A percentile compares a stretch with the other conserved stretches of the same genome.
Conservation (phyloP, 768 basidiomycete species). For the Lentinula guzmanii region DNA sequence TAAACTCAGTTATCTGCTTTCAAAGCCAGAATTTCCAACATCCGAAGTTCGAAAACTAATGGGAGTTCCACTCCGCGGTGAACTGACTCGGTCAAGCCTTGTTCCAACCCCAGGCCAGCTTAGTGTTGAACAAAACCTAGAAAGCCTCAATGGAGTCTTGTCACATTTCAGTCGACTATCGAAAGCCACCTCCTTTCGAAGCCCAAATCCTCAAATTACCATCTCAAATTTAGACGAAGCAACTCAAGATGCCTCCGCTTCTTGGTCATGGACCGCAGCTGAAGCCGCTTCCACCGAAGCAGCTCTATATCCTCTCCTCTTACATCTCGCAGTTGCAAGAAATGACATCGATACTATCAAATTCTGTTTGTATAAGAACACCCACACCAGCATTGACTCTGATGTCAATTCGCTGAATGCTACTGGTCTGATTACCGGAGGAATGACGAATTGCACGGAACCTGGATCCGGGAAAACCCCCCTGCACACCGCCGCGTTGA, state of each 20-base stretch:
- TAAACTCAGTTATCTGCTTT: conserved; percentile 86
- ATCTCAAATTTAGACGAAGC: conserved; percentile 27
- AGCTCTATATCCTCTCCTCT: conserved; percentile 68
- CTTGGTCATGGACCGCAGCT: conserved; percentile 75
- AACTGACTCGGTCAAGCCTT: conserved; percentile 59
- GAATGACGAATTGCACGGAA: conserved; percentile 70
- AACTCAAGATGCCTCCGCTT: conserved; percentile 46
- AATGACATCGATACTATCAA: conserved; percentile 59
- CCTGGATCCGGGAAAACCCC: conserved; percentile 67
- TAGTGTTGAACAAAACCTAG: conserved; percentile 42
- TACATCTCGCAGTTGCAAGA: conserved; percentile 72
- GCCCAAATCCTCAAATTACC: conserved; percentile 24
- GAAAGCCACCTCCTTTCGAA: conserved; percentile 23
- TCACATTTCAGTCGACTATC: conserved; percentile 65
- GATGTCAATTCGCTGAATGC: conserved; percentile 15
- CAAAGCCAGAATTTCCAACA: conserved; percentile 70
- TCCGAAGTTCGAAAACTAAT: conserved; percentile 72
- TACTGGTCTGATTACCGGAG: conserved; percentile 48
- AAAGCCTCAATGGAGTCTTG: conserved; percentile 59
- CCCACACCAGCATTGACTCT: conserved; percentile 15
- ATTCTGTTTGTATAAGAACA: conserved; percentile 38
- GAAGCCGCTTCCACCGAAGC: conserved; percentile 68
- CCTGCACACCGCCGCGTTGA: conserved; percentile 72
- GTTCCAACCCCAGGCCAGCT: conserved; percentile 37
- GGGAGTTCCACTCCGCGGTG: conserved; percentile 77